phyloP scores from a whole-genome alignment of 2,329 filamentous ascomycete genomes.

The Ceratocystis ficicola region DNA sequence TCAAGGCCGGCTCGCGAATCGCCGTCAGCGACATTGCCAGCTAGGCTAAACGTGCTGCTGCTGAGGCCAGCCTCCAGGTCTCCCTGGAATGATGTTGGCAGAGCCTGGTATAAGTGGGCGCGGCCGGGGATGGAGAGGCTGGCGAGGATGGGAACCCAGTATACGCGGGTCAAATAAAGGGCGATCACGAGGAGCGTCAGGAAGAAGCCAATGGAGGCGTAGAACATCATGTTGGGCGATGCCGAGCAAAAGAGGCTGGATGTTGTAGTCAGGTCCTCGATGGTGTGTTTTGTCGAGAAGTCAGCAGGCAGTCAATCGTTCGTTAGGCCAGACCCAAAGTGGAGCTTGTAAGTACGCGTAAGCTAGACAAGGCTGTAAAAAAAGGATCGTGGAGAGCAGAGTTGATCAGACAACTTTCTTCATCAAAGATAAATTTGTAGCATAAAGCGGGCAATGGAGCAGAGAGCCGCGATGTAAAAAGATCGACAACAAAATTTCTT shows the following conservation, averaged over 20 bases:
- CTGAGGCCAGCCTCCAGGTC: conserved; percentile 84
- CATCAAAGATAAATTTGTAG: too few species aligned
- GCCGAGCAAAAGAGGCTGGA: too few species aligned
- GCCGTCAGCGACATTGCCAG: conserved; percentile 63
- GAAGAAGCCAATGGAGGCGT: conserved; percentile 64
- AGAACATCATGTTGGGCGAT: conserved; percentile 56
- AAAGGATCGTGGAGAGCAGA: too few species aligned
- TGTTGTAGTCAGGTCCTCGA: too few species aligned
- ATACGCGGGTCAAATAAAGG: conserved; percentile 67
- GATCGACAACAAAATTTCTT: too few species aligned
- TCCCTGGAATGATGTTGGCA: conserved; percentile 64
- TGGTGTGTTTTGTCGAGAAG: too few species aligned
- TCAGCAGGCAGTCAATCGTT: too few species aligned
- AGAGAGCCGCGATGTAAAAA: background rate
- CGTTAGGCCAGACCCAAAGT: too few species aligned
- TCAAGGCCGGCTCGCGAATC: conserved; percentile 75
- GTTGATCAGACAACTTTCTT: too few species aligned
- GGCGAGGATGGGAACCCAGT: conserved; percentile 62
- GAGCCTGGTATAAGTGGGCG: conserved; percentile 60
- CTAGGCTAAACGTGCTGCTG: conserved; percentile 71
- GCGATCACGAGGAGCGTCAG: conserved; percentile 59
- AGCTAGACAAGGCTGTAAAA: too few species aligned
- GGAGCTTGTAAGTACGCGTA: too few species aligned
- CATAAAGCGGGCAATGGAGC: background rate
- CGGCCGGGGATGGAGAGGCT: conserved; percentile 41